Conservation (phyloP, 2,329 filamentous ascomycete genomes). For the Fusarium luffae region DNA sequence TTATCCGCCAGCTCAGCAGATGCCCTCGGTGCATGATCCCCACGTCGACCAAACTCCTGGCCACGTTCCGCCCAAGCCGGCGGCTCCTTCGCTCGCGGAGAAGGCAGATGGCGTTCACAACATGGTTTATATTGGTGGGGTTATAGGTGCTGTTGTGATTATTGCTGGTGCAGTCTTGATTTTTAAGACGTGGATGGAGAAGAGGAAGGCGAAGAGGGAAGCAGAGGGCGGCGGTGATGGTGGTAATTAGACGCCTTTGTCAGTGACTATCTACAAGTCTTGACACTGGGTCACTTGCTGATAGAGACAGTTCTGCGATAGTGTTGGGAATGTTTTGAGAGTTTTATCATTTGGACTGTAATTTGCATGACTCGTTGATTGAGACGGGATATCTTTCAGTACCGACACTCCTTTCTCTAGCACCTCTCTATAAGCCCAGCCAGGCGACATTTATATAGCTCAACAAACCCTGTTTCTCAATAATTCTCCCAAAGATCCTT, state of each 20-base stretch:
- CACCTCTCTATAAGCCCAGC: too few relatives aligned
- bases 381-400: background rate
- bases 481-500: conserved; percentile 85
- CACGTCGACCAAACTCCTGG: background rate
- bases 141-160: background rate
- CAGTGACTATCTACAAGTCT: fast-evolving
- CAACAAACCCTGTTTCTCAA: conserved; percentile 36
- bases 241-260: background rate
- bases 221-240: background rate
- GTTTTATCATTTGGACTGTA: background rate
- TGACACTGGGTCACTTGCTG: background rate
- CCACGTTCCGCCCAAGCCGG: background rate
- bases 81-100: background rate
- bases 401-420: too few relatives aligned
- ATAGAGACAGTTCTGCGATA: background rate
- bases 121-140: background rate
- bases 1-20: background rate
- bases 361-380: background rate
- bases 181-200: background rate
- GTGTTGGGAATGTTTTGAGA: background rate
- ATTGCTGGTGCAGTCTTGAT: background rate
- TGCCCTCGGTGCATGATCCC: background rate
- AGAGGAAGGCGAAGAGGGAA: background rate
- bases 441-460: too few relatives aligned
- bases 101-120: background rate